A percentile compares a stretch with the other conserved stretches of the same genome.
These are phyloP conservation scores for Cyberlindnera suaveolens DNA, from an alignment of 805 yeast genomes.

Conservation along the genomic window DNA sequence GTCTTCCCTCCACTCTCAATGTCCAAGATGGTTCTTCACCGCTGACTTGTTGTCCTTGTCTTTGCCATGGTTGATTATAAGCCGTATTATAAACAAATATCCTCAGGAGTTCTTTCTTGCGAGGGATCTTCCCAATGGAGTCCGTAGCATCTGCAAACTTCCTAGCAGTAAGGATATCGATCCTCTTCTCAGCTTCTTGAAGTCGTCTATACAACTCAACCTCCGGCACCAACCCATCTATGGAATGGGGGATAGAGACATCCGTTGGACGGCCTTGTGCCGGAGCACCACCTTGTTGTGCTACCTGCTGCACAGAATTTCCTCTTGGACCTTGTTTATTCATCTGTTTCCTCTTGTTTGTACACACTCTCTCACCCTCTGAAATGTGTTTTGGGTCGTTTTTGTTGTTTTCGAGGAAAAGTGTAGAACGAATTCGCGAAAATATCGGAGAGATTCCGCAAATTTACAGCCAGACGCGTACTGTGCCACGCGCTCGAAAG, in stretches of 20 bases:
- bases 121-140: slow-evolving; percentile 36
- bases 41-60: slow-evolving; percentile 4
- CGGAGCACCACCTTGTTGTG: slow-evolving; percentile 14
- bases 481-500: too few species aligned
- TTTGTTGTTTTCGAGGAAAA: too few species aligned
- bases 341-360: not conserved
- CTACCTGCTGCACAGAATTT: slow-evolving; percentile 13
- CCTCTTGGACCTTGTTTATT: not conserved
- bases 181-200: slow-evolving; percentile 71
- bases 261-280: slow-evolving; percentile 43
- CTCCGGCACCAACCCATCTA: slow-evolving; percentile 52
- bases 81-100: slow-evolving; percentile 77
- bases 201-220: slow-evolving; percentile 66
- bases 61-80: slow-evolving; percentile 88
- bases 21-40: slow-evolving; percentile 63
- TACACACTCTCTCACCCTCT: not conserved
- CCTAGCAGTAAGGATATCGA: slow-evolving; percentile 77
- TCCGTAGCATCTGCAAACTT: slow-evolving; percentile 85
- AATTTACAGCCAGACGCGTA: too few species aligned
- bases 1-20: slow-evolving; percentile 79
- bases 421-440: too few species aligned
- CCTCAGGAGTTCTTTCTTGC: slow-evolving; percentile 58
- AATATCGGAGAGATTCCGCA: too few species aligned
- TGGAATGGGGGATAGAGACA: slow-evolving; percentile 39
- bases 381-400: not conserved